Base-by-base conservation (phyloP, 139 green algal species). In the Closterium sp. region DNA sequence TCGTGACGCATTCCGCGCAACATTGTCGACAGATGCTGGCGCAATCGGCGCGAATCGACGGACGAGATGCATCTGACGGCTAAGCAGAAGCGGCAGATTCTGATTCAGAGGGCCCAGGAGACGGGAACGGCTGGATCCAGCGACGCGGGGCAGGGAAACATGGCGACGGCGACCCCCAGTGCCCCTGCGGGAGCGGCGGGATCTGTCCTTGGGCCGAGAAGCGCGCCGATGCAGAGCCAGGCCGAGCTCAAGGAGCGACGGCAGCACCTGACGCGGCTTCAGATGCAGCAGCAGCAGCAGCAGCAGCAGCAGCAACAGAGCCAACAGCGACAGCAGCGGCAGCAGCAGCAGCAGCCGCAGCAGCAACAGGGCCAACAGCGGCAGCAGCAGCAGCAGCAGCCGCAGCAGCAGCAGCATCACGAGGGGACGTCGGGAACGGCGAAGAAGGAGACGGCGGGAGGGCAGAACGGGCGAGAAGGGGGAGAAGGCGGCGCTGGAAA, bases 321-420 rank as follows among this genome's bases (percentile, higher is more conserved):
- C 7, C 86, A 90, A 31, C 9, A n/a, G n/a, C 30, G 43, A 31
- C 31, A 34, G 86, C 86, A 34, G 10, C 84, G 19, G 84, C 12
- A 64, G 16, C 32, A 88, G 7, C 86, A 34, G 86, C 86, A 90
- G 86, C 86, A 90, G 7, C 30, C 35, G 9, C 6, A 66, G 31
- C 86, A 90, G 31, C 86, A 90, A 7, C n/a, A 90, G 31, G 8
- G 28, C n/a, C 86, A 90, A 9, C 64, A 55, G 30, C 64, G 28
- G 55, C 86, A 90, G 86, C 86, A 90, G 31, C 64, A n/a, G 86
- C 86, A n/a, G n/a, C n/a, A n/a, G n/a, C n/a, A n/a, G n/a, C n/a
- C n/a, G n/a, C n/a, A n/a, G n/a, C n/a, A n/a, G n/a, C n/a, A n/a
- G n/a, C n/a, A n/a, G n/a, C n/a, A n/a, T n/a, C n/a, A n/a, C n/a